phyloP scores from a whole-genome alignment of 2,329 filamentous ascomycete species.

The Cercospora sp. region DNA sequence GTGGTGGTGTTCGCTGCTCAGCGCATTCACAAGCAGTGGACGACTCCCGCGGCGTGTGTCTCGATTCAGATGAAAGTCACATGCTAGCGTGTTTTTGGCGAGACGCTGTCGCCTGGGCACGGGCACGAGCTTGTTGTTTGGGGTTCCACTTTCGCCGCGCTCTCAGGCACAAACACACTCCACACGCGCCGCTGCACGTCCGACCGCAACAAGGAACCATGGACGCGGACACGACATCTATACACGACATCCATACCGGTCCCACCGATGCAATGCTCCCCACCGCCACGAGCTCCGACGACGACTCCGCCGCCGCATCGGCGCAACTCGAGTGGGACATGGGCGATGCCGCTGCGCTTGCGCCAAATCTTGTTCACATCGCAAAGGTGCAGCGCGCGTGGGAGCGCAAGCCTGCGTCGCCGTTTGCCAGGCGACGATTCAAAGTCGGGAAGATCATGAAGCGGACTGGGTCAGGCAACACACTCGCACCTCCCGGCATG shows the following conservation, averaged over 20 bases:
- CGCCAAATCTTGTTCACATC: conserved; percentile 44
- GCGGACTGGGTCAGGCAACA: conserved; percentile 27
- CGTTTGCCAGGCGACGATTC: conserved; percentile 40
- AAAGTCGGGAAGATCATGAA: conserved; percentile 49
- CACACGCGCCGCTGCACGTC: conserved; percentile 4
- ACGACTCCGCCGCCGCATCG: conserved; percentile 5
- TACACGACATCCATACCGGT: conserved; percentile 5
- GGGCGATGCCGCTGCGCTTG: conserved; percentile 44
- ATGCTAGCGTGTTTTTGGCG: background rate
- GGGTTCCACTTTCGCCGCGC: background rate
- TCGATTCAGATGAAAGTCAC: background rate
- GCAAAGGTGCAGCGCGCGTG: conserved; percentile 49
- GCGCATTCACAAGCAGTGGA: background rate
- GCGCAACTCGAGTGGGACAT: conserved; percentile 40
- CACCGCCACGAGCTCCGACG: background rate
- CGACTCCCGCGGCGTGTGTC: conserved; percentile 2
- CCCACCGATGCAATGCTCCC: background rate
- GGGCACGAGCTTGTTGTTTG: conserved; percentile 3
- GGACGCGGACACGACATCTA: conserved; percentile 10
- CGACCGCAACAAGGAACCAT: background rate
- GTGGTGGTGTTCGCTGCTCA: background rate
- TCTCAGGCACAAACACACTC: background rate
- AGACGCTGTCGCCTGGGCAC: background rate
- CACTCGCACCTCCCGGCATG: conserved; percentile 7
- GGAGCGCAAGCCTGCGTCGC: conserved; percentile 50